Evolutionary conservation across 805 yeast species (phyloP), one percentile per base, ranked within the genome.

Genomic region (Brettanomyces nanus): DNA sequence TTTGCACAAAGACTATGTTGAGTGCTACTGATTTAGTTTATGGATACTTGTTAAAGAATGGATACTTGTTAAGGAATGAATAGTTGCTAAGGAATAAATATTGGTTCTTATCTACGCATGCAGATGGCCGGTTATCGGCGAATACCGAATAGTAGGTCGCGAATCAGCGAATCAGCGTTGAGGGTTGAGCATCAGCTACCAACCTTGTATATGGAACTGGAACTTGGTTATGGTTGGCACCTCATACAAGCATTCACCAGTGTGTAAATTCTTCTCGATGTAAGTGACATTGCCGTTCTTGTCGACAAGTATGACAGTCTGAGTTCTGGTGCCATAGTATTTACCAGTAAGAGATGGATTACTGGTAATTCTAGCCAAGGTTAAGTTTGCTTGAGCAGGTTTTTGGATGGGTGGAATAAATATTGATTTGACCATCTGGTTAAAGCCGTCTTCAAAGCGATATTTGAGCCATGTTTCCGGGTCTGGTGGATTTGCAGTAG

Each of bases 291-390:
- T 40, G 49, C 84, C 67, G 28, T 51, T 41, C 28, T 65, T 68
- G 50, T 73, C 75, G 7, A 83, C 66, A 18, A 85, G 48, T 3
- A 86, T 66, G 2, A 86, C 71, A 0, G 95, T 85, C 55, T 87
- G 95, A 0, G 95, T 84, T 38, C 96, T 62, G 0, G 97, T 87
- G 1, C 96, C 96, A 53, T 86, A 89, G 49, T 66, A 77, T 18
- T 64, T 57, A 0, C 86, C 85, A 13, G 66, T 59, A n/a, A 58
- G 4, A 62, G 55, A 18, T 7, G 25, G 27, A 13, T 23, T 19
- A 15, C 31, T 31, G 2, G 33, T 14, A 3, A 15, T 54, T 18
- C 29, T 6, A 11, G 32, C 21, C 6, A 21, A 18, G 15, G 32
- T 26, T 5, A 27, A 6, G 6, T 33, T 31, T 18, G 10, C 15